Evolutionary conservation across 148 eudicot genomes (phyloP).

Genomic region (Camellia japonica): DNA sequence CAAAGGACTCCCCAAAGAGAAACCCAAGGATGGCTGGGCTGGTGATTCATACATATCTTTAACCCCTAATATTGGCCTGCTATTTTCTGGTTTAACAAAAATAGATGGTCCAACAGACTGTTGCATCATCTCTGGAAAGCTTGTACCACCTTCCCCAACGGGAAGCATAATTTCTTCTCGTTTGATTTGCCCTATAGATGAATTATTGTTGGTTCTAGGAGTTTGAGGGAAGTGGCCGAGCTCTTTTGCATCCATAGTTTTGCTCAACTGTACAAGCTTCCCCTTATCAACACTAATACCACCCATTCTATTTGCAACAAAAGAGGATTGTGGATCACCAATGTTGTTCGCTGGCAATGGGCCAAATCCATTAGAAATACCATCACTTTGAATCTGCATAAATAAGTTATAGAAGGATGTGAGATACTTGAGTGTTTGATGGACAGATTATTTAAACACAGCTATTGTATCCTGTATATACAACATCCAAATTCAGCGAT

Average conservation of each 20-base stretch:
- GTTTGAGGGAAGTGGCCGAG: constrained; percentile 33
- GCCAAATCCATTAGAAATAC: constrained; percentile 35
- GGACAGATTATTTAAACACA: background rate
- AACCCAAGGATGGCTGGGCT: constrained; percentile 43
- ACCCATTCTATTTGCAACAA: constrained; percentile 30
- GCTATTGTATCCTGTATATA: background rate
- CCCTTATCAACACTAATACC: constrained; percentile 37
- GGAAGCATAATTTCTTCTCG: constrained; percentile 35
- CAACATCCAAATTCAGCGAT: background rate
- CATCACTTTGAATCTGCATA: constrained; percentile 49
- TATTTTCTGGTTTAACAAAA: constrained; percentile 36
- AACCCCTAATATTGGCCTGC: constrained; percentile 33
- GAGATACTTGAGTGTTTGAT: background rate
- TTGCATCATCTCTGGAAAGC: constrained; percentile 38
- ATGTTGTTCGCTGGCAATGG: constrained; percentile 24
- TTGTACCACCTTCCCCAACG: constrained; percentile 27
- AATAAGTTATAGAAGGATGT: constrained; percentile 10
- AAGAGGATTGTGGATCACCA: constrained; percentile 30
- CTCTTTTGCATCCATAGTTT: constrained; percentile 30
- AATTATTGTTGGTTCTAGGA: constrained; percentile 28
- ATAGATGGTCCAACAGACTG: constrained; percentile 34
- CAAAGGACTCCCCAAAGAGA: constrained; percentile 42
- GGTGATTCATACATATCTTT: constrained; percentile 49
- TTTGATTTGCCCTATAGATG: constrained; percentile 33
- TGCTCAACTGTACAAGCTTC: constrained; percentile 47